phyloP scores from a whole-genome alignment of 495 filamentous ascomycete species.

The Annulohypoxylon stygium region DNA sequence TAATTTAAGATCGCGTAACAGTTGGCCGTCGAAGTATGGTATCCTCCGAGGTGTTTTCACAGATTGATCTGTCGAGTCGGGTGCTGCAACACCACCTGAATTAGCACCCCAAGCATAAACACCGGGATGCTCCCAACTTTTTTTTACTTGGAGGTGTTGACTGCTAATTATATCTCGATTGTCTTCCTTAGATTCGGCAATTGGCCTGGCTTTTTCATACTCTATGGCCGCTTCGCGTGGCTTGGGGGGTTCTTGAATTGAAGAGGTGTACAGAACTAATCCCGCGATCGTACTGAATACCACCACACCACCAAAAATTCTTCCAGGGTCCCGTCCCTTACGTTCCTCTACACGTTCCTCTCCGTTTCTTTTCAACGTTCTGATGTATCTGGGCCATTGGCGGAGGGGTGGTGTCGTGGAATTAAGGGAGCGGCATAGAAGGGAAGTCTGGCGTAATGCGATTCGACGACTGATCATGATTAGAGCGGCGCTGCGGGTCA shows the following conservation, averaged over 20 bases:
- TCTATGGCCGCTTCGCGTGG: slow-evolving; percentile 61
- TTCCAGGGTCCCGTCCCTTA: slow-evolving; percentile 25
- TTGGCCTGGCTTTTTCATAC: slow-evolving; percentile 71
- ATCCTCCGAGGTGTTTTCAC: slow-evolving; percentile 86
- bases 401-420: slow-evolving; percentile 8
- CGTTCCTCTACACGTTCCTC: background rate
- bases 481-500: background rate
- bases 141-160: slow-evolving; percentile 86
- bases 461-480: slow-evolving; percentile 46
- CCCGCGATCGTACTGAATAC: slow-evolving; percentile 41
- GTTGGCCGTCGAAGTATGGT: slow-evolving; percentile 83
- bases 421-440: slow-evolving; percentile 34
- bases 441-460: slow-evolving; percentile 44
- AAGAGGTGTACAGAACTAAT: slow-evolving; percentile 40
- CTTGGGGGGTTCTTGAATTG: slow-evolving; percentile 36
- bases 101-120: slow-evolving; percentile 97
- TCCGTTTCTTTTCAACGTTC: slow-evolving; percentile 23
- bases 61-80: slow-evolving; percentile 78
- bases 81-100: slow-evolving; percentile 83
- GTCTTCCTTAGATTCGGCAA: slow-evolving; percentile 71
- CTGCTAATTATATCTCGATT: slow-evolving; percentile 78
- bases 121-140: slow-evolving; percentile 88
- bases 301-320: slow-evolving; percentile 36
- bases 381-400: slow-evolving; percentile 53
- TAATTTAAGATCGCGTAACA: slow-evolving; percentile 90